Evolutionary conservation across 2,329 filamentous ascomycete genomes (phyloP), one percentile per base, ranked within the genome.

Genomic region (Cladosporium colombiae): DNA sequence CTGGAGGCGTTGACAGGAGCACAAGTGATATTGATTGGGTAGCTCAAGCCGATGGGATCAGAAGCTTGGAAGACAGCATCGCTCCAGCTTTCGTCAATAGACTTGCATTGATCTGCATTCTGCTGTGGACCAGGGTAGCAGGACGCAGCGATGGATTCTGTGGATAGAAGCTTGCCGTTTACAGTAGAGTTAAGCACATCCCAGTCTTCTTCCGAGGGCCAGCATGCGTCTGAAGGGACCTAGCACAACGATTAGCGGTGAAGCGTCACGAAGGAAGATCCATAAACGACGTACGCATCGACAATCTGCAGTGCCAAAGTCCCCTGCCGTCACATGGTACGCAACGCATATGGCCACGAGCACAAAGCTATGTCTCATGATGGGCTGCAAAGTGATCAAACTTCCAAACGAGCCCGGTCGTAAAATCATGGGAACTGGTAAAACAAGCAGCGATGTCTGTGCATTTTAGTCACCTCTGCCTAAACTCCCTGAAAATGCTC

Each of bases 121-220:
- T 73, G 67, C 31, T 68, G 63, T 18, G 74, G 69, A 11, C 74
- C 75, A 5, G 73, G 69, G 62, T 79, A 79, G 64, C 78, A 80
- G 18, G 76, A 71, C 35, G 70, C 68, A 13, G 76, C 78, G 7
- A 74, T 66, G 5, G 78, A 78, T 5, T 64, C 58, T 18, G 74
- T 74, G n/a, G 65, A 60, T 31, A 80, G 74, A 1, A 79, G 69
- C 44, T 72, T 72, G 11, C 78, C 78, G 1, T 68, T 68, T 18
- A 80, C 64, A 0, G 75, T 73, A 2, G 56, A 52, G 46, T 80
- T 80, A 55, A 80, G 71, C 0, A 65, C 52, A 55, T 72, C 65
- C 77, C 77, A 80, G 16, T 67, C 56, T 18, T 66, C 33, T 3
- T 56, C 55, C 0, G 72, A 71, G 2, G 77, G 77, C 78, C 77